A percentile compares a stretch with the other conserved stretches of the same genome.
These are phyloP conservation scores for thale cress (Arabidopsis thaliana) DNA, from an alignment of 345 rosid genomes.

Conservation along the genomic window TAIR10.1 NC_003076.8:23512001-23512500, in stretches of 20 bases:
- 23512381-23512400: constrained; percentile 30
- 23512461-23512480: constrained; percentile 83
- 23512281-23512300: constrained; percentile 26
- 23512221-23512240: constrained; percentile 4
- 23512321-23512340: constrained; percentile 18
- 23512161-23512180: constrained; percentile 15
- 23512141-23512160: constrained; percentile 29
- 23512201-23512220: constrained; percentile 23
- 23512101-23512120: constrained; percentile 75
- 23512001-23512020: constrained; percentile 94
- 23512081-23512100: constrained; percentile 89
- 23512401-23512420: constrained; percentile 54
- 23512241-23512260: constrained; percentile 3
- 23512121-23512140: constrained; percentile 22
- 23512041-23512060: constrained; percentile 95
- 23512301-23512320: constrained; percentile 8
- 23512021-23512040: constrained; percentile 93
- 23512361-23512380: constrained; percentile 20
- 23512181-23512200: constrained; percentile 13
- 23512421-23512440: constrained; percentile 66
- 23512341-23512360: constrained; percentile 14
- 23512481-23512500: constrained; percentile 88
- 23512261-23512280: constrained; percentile 26
- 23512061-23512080: constrained; percentile 94
- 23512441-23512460: constrained; percentile 84